Evolutionary conservation across 257 asterid genomes (phyloP), one percentile per base, ranked within the genome.

Genomic region (Dorcoceras hygrometricum): DNA sequence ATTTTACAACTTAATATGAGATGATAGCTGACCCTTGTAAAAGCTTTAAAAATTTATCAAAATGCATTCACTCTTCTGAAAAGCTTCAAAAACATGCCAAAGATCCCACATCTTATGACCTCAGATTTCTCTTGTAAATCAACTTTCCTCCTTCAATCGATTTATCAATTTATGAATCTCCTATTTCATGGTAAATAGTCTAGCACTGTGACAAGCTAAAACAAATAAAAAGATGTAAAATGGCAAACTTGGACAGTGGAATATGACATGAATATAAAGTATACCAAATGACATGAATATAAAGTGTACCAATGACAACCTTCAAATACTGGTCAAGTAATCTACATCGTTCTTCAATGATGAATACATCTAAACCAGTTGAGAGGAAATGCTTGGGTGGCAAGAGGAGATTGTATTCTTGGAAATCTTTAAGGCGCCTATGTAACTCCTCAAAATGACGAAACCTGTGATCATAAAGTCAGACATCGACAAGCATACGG

Each of bases 341-440:
- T 82, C 68, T 86, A 81, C 99, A 86, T 32, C 99, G 93, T 72
- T 90, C 89, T 80, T 78, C 95, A 80, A 94, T 85, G 81, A 83
- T 83, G 31, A 66, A 78, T 39, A 88, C 71, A 75, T 90, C 97
- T 53, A 90, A 80, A 72, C 97, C 97, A 62, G 95, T 82, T 34
- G 97, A 90, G 43, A 90, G 86, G 77, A 94, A 94, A 80, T 94
- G 93, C 87, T 94, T 94, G 54, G 99, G 99, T 36, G 99, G 99
- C 88, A 90, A 83, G 82, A 87, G 96, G 73, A 94, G 97, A 84
- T 82, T 81, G 80, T 94, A 94, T 73, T 86, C 97, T 0, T 84
- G 82, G 72, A 85, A 90, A 80, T 86, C 96, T 78, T 94, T 43
- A 43, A 43, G 51, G 51, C 89, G 96, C 84, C 93, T 81, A 75